phyloP scores from a whole-genome alignment of 2,329 filamentous ascomycete genomes.

The Colletotrichum aenigma region DNA sequence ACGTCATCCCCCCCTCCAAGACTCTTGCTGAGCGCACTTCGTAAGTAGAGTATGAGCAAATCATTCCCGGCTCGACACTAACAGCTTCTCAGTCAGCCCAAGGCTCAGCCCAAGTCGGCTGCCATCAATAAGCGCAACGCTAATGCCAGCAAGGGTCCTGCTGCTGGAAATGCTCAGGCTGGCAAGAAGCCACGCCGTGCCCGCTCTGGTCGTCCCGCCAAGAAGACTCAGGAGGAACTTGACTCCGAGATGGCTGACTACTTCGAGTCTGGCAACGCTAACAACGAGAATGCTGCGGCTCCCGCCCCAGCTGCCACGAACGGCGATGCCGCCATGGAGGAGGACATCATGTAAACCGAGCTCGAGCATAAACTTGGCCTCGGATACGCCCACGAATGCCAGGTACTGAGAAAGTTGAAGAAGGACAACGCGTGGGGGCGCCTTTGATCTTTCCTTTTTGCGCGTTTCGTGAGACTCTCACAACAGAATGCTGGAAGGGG shows the following conservation, averaged over 20 bases:
- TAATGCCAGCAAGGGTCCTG: constrained; percentile 41
- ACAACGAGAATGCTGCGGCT: constrained; percentile 47
- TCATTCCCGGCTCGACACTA: not conserved
- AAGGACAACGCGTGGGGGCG: not conserved
- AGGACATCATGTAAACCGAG: constrained; percentile 60
- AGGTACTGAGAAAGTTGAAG: not conserved
- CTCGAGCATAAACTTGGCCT: not conserved
- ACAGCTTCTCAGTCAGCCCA: constrained; percentile 55
- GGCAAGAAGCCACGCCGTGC: constrained; percentile 57
- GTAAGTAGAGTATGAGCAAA: constrained; percentile 45
- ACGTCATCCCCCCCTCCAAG: constrained; percentile 70
- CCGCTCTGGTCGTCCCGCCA: constrained; percentile 67
- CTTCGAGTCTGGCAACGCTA: constrained; percentile 62
- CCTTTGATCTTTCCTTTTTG: constrained; percentile 7
- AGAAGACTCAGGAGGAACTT: constrained; percentile 95
- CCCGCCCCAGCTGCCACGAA: constrained; percentile 48
- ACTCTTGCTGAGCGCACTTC: constrained; percentile 83
- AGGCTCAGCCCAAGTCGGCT: constrained; percentile 82
- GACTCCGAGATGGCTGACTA: constrained; percentile 99
- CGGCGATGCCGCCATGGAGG: constrained; percentile 69
- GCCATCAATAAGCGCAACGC: constrained; percentile 72
- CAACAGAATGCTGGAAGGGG: constrained; percentile 16
- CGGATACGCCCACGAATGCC: not conserved
- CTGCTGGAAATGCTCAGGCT: constrained; percentile 46
- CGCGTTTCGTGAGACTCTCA: not conserved